A percentile compares a stretch with the other conserved stretches of the same genome.
Conservation (phyloP, 495 filamentous ascomycete species). For the Penicillium atrosanguineum region DNA sequence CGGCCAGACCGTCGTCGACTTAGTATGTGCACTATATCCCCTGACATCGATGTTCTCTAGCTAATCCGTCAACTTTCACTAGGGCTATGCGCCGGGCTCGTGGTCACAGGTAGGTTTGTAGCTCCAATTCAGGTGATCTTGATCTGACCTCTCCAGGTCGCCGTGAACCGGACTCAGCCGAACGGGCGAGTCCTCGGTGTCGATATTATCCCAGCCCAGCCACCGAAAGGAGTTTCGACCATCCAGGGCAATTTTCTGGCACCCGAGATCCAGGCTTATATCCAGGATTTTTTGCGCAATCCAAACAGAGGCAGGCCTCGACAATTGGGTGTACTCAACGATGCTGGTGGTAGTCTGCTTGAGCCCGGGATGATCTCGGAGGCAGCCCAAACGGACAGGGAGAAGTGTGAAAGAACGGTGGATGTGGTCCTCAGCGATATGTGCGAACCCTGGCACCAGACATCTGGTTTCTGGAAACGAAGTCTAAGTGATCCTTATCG, state of each 20-base stretch:
- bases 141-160: slow-evolving; percentile 56
- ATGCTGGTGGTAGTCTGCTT: slow-evolving; percentile 10
- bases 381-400: not conserved
- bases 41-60: not conserved
- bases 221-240: slow-evolving; percentile 82
- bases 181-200: slow-evolving; percentile 81
- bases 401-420: slow-evolving; percentile 54
- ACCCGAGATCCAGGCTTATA: slow-evolving; percentile 64
- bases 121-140: too few species aligned
- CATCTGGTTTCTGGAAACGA: slow-evolving; percentile 71
- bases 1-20: slow-evolving; percentile 84
- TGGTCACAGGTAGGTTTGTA: slow-evolving; percentile 74
- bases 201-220: slow-evolving; percentile 88
- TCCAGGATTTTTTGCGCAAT: slow-evolving; percentile 71
- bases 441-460: slow-evolving; percentile 91
- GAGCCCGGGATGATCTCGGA: slow-evolving; percentile 14
- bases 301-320: slow-evolving; percentile 55
- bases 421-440: slow-evolving; percentile 98
- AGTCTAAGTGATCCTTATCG: slow-evolving; percentile 87
- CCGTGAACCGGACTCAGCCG: slow-evolving; percentile 70
- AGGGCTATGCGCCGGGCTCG: slow-evolving; percentile 91
- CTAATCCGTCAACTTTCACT: slow-evolving; percentile 14
- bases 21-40: slow-evolving; percentile 48
- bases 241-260: slow-evolving; percentile 92
- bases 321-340: slow-evolving; percentile 5